Evolutionary conservation across 768 basidiomycete species (phyloP), one percentile per base, ranked within the genome.

Genomic region (Lentinula sp.): DNA sequence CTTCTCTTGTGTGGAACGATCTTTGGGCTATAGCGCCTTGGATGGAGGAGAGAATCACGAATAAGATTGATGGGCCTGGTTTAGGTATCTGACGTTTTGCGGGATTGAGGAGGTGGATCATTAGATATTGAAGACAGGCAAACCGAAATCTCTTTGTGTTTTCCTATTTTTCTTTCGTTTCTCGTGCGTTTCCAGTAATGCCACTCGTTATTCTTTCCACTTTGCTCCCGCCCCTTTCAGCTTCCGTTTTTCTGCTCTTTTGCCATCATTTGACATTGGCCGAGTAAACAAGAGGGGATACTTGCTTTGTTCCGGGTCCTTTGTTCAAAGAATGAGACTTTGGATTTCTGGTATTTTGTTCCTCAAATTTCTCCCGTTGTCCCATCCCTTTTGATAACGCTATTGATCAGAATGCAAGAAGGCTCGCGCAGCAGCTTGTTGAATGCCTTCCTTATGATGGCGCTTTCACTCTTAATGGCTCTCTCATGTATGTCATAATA

Each of bases 11-110:
- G 0, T 87, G 84, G 84, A 73, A 75, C 18, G 91, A 93, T 69
- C 72, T 93, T 42, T 78, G 78, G 68, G 79, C 84, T 35, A 83
- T 92, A 61, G 88, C 91, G 42, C 91, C 89, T 3, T 93, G 91
- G 91, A 81, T 93, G 75, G 80, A 86, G 61, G 82, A 85, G 57
- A 76, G 75, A 59, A 78, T 90, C 60, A 80, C 84, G 34, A 85
- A 78, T 67, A 81, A 76, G 67, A 85, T 92, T 62, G 78, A 84
- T 61, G 91, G 91, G 1, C 79, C 82, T 54, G 88, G 90, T n/a
- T 74, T 93, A 43, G 89, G 90, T 37, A 78, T 82, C 57, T 48
- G 21, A 48, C 16, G 7, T 5, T 45, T 8, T 7, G n/a, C 43
- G 39, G 15, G 15, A 10, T 40, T 10, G 11, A 40, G 11, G 39